Percentiles rank a stretch among this genome's conserved stretches.
phyloP scores from a whole-genome alignment of 2,329 filamentous ascomycete species.

The Colletotrichum tanaceti region DNA sequence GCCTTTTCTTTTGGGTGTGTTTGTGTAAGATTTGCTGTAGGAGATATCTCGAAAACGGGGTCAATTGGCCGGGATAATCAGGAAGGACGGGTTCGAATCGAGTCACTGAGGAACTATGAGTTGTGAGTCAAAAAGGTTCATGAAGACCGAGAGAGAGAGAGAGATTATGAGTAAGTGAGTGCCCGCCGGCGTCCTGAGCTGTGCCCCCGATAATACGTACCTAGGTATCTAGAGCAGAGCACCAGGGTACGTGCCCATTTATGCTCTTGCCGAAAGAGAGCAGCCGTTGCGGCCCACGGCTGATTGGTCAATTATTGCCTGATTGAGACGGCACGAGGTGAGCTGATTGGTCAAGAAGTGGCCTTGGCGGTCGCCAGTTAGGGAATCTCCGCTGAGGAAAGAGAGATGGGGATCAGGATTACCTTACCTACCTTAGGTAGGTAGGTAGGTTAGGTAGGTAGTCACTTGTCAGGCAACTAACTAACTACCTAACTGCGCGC shows the following conservation, averaged over 20 bases:
- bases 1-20: background rate
- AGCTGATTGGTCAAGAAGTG: constrained; percentile 17
- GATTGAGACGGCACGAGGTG: constrained; percentile 24
- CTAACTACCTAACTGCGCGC: background rate
- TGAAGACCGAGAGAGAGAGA: background rate
- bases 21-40: background rate
- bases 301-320: constrained; percentile 38
- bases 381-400: constrained; percentile 37
- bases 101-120: constrained; percentile 10
- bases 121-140: constrained; percentile 32
- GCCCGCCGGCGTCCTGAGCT: background rate
- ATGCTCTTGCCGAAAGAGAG: no score
- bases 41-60: background rate
- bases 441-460: no score
- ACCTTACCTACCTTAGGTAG: no score
- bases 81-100: background rate
- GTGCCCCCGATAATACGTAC: constrained; percentile 22
- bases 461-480: background rate
- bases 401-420: background rate
- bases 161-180: constrained; percentile 4
- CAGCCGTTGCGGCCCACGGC: constrained; percentile 20
- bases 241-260: background rate
- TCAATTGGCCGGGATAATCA: background rate
- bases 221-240: constrained; percentile 1
- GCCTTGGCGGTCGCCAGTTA: constrained; percentile 20